Evolutionary conservation across 768 basidiomycete genomes (phyloP), one percentile per base, ranked within the genome.

Genomic region (Mycena vitilis): DNA sequence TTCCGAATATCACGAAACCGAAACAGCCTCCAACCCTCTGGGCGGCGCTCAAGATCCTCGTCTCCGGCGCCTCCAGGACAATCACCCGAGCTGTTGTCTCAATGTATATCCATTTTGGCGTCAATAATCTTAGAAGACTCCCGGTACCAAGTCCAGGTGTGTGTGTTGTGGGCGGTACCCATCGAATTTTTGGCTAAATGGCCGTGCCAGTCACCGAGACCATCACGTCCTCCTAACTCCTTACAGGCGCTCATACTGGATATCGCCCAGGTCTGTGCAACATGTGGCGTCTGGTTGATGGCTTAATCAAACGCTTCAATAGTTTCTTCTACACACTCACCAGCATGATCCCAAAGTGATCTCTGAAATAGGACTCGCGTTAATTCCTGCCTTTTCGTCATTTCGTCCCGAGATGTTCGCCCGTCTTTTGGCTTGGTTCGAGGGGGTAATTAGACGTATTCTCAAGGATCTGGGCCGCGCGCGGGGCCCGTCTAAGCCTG

Each of bases 361-460:
- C 52, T 86, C 89, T 7, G 84, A 86, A 51, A 86, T 95, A 60
- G 89, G 87, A 0, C 86, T 89, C 61, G 89, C 90, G 18, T 78
- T 94, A 61, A 85, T 95, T n/a, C 92, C 91, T 8, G 91, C 91
- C 0, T 91, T 95, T 70, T 81, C 84, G 38, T 89, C 91, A 30
- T 95, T 95, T 79, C 83, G 78, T 6, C 75, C 78, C 20, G 86
- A 85, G 68, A 91, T 94, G 89, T 82, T 88, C 66, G 78, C 83
- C 18, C 84, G 90, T 11, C 77, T 95, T 10, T 80, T 94, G 49
- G 78, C 80, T 3, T 93, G 94, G 77, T 92, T 93, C 68, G 90
- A 94, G 68, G 81, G 82, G 22, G 78, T 93, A 34, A 72, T 94
- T 10, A 84, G 87, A 62, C 81, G 83, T 34, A 78, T 88, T 38